phyloP scores from a whole-genome alignment of 768 basidiomycete species.

The Daedaleopsis sinensis region DNA sequence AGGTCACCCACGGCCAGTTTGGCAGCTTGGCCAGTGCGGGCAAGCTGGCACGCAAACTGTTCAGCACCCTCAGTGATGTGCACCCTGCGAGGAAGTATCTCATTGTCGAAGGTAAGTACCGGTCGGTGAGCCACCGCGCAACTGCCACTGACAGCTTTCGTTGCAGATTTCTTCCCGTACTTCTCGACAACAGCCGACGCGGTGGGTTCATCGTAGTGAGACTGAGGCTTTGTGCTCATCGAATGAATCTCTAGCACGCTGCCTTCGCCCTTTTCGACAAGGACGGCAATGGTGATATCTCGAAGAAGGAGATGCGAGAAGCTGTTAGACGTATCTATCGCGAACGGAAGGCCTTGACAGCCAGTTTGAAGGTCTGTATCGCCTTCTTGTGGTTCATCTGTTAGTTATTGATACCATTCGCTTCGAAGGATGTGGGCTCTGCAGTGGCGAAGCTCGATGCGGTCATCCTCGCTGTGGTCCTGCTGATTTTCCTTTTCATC shows the following conservation, averaged over 20 bases:
- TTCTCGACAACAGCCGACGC: slow-evolving; percentile 75
- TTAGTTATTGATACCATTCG: not conserved
- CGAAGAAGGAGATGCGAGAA: slow-evolving; percentile 79
- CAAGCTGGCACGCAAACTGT: slow-evolving; percentile 68
- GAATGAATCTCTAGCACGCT: slow-evolving; percentile 46
- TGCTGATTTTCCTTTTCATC: slow-evolving; percentile 65
- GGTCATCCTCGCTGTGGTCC: slow-evolving; percentile 61
- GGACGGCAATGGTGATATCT: slow-evolving; percentile 83
- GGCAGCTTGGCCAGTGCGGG: slow-evolving; percentile 65
- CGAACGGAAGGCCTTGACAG: slow-evolving; percentile 71
- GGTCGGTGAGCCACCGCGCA: not conserved
- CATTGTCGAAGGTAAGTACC: slow-evolving; percentile 59
- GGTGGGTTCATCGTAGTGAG: slow-evolving; percentile 39
- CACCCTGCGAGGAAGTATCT: slow-evolving; percentile 63
- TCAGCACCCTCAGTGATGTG: slow-evolving; percentile 60
- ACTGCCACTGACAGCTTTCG: slow-evolving; percentile 1
- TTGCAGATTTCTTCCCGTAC: slow-evolving; percentile 74
- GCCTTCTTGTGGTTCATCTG: slow-evolving; percentile 11
- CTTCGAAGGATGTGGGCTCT: slow-evolving; percentile 62
- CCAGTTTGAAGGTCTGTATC: slow-evolving; percentile 62
- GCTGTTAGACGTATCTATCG: slow-evolving; percentile 80
- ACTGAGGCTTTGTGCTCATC: not conserved
- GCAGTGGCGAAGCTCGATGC: slow-evolving; percentile 80
- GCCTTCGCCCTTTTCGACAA: slow-evolving; percentile 77
- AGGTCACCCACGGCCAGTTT: slow-evolving; percentile 63